phyloP scores from a whole-genome alignment of 768 basidiomycete genomes.

The Hericium rajendrae region DNA sequence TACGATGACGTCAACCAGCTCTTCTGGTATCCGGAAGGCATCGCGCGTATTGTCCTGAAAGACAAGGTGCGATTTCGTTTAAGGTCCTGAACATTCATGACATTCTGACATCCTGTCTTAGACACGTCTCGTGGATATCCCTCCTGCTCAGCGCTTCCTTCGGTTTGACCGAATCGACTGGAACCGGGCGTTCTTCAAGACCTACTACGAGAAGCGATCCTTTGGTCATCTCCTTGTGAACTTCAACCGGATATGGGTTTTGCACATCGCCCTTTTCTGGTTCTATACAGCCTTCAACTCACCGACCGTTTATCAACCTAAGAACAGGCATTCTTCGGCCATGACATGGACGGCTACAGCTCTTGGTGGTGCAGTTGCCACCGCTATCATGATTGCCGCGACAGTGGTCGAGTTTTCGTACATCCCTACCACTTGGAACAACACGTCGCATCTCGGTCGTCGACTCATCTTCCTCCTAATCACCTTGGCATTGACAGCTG shows the following conservation, averaged over 20 bases:
- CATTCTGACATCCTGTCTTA: conserved; percentile 21
- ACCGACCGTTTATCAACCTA: conserved; percentile 59
- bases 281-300: conserved; percentile 96
- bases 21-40: conserved; percentile 99
- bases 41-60: conserved; percentile 77
- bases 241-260: conserved; percentile 99
- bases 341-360: conserved; percentile 92
- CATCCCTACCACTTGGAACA: conserved; percentile 98
- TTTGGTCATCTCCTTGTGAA: conserved; percentile 97
- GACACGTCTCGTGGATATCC: conserved; percentile 85
- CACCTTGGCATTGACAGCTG: conserved; percentile 84
- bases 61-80: conserved; percentile 58
- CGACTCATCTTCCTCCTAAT: conserved; percentile 83
- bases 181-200: conserved; percentile 97
- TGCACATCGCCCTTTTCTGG: conserved; percentile 91
- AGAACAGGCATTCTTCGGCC: conserved; percentile 52
- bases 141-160: conserved; percentile 91
- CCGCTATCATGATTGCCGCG: conserved; percentile 90
- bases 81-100: not conserved
- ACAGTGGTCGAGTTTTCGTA: conserved; percentile 94
- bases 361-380: conserved; percentile 92
- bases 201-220: conserved; percentile 95
- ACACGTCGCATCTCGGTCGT: conserved; percentile 90
- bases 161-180: conserved; percentile 95
- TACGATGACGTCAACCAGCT: conserved; percentile 99